Base-by-base conservation (phyloP, 768 basidiomycete species). In the Daedalea quercina region DNA sequence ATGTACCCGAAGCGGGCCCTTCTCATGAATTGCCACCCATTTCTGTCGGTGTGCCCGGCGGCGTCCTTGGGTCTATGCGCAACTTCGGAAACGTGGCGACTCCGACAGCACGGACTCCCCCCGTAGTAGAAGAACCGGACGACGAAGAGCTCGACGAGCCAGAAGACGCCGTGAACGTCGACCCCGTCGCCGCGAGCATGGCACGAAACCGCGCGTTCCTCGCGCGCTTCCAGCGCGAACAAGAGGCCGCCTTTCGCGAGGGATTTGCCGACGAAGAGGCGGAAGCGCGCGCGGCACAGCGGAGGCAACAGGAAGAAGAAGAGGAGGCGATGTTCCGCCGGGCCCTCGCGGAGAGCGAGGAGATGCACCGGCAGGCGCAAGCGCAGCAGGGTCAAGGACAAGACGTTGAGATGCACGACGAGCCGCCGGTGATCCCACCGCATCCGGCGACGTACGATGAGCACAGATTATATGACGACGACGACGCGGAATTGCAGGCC, bases 401-500 rank as follows among this genome's bases (percentile, higher is more conserved):
- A 19, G 60, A 57, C 31, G 60, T 61, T 8, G 58, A 55, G 26
- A 60, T 60, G 43, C 44, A 43, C 1, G 44, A 31, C 12, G 47
- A 47, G 19, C 53, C 40, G 25, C 25, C 23, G 2, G 12, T 47
- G 13, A 26, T 28, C 4, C 19, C n/a, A 4, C 40, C n/a, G 4
- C 51, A 20, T n/a, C 42, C 43, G 17, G 24, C 60, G 17, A 35
- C 53, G 44, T 54, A 33, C 56, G 59, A 54, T 3, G 50, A 48
- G 25, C 54, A 75, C 47, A 70, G 81, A 44, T 79, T 84, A 35
- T 84, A 89, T 58, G 92, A 94, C 56, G 92, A 94, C 57, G 92
- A 94, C 47, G 92, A 95, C 60, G 81, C 79, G 22, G 85, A 89
- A 60, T 70, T 95, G 44, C 93, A 94, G 68, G 92, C 91, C 11